Base-by-base conservation (phyloP, 352 stramenopile genomes). In the Pythium sp. region DNA sequence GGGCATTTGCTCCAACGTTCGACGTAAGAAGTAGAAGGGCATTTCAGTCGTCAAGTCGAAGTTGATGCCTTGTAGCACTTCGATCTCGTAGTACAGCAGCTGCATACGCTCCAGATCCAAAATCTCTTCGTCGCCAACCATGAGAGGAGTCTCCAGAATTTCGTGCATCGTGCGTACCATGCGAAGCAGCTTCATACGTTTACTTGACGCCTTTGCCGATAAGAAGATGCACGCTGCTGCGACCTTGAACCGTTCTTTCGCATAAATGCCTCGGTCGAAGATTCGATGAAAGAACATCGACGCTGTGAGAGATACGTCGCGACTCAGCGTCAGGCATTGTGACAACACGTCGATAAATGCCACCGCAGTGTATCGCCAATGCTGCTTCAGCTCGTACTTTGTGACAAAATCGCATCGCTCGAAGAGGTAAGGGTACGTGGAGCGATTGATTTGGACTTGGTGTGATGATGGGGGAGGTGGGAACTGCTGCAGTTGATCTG, bases 151-250 rank as follows among this genome's bases (percentile, higher is more conserved):
- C 69, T 95, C 86, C 30, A 95, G 66, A 46, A 94, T 92, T 62
- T 93, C 86, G 71, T 94, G 89, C 86, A 94, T 95, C 41, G 86
- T 80, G 57, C 84, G 79, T 49, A 93, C 86, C 87, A 95, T 95
- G 7, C 86, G 87, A 34, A 95, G 68, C 53, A 95, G 70, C 71
- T 93, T 93, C 87, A 95, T 95, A 14, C 87, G 87, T 69, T 95
- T 93, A 70, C 86, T 94, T 14, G 87, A 83, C 0, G 87, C 87
- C 66, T 95, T 95, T 0, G 87, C 87, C 1, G 87, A 76, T 2
- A 95, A 70, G 56, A 95, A 95, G 28, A 95, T 83, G 56, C 84
- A 92, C 2, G 87, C 87, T 3, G 87, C 87, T 1, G 87, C 87
- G 41, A 94, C 87, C 65, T 95, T 95, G 72, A 84, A 95, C 11